phyloP scores from a whole-genome alignment of 1,284 basidiomycete species.

The Moesziomyces globuligerus region DNA sequence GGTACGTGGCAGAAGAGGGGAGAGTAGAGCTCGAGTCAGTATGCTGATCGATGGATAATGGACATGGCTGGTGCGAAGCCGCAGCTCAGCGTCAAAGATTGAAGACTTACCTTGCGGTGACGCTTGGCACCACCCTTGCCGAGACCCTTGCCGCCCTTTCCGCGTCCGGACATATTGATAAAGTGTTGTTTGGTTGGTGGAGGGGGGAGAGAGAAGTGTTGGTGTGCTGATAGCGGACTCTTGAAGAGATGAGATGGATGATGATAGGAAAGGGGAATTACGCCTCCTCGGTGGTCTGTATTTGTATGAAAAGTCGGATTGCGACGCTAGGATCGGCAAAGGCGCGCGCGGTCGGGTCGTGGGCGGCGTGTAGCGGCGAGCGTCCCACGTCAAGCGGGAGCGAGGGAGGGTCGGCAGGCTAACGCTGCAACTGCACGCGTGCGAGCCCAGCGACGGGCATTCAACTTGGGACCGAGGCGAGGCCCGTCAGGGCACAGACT shows the following conservation, averaged over 20 bases:
- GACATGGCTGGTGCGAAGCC: neutral
- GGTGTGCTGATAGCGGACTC: constrained; percentile 17
- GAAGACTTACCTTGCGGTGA: constrained; percentile 65
- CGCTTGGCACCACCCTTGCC: constrained; percentile 68
- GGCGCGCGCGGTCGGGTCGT: constrained; percentile 2
- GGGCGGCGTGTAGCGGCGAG: neutral
- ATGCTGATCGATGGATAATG: constrained; percentile 3
- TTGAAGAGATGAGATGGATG: constrained; percentile 46
- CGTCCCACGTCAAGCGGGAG: neutral
- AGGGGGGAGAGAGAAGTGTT: constrained; percentile 22
- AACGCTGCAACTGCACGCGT: too few relatives aligned
- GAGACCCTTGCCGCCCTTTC: constrained; percentile 68
- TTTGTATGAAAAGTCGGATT: constrained; percentile 50
- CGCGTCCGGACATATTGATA: constrained; percentile 63
- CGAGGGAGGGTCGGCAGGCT: too few relatives aligned
- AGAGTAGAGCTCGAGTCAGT: constrained; percentile 5
- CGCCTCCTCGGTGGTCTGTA: constrained; percentile 33
- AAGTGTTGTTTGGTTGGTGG: constrained; percentile 32
- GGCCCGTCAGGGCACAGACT: too few relatives aligned
- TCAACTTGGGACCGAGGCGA: too few relatives aligned
- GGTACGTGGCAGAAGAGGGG: neutral
- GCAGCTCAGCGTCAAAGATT: too few relatives aligned
- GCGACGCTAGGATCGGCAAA: constrained; percentile 31
- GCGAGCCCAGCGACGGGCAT: too few relatives aligned
- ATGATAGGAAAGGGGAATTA: constrained; percentile 33